Percentiles rank a stretch among this genome's conserved stretches.
Conservation (phyloP, 345 rosid genomes). For the Geranium brycei region DNA sequence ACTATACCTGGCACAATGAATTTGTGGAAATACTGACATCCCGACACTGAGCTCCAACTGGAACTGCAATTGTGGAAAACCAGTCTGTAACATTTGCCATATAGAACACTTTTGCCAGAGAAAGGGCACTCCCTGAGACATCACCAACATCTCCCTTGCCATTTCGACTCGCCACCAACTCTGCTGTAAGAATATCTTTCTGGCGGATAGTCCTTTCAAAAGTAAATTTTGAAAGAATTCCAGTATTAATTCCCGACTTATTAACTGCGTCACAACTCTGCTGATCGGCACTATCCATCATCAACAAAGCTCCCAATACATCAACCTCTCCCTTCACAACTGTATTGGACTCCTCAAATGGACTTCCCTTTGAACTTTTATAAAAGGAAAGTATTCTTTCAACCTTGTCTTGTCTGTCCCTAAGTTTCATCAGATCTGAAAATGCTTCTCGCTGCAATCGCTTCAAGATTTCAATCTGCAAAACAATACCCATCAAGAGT, state of each 20-base stretch:
- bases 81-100: slow-evolving; percentile 46
- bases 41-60: slow-evolving; percentile 68
- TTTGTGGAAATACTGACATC: slow-evolving; percentile 33
- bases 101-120: slow-evolving; percentile 57
- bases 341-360: slow-evolving; percentile 57
- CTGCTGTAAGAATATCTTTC: slow-evolving; percentile 47
- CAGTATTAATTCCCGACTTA: slow-evolving; percentile 50
- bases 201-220: slow-evolving; percentile 52
- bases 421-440: slow-evolving; percentile 71
- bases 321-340: slow-evolving; percentile 60
- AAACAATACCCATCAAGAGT: slow-evolving; percentile 8
- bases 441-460: slow-evolving; percentile 79
- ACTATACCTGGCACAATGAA: slow-evolving; percentile 43
- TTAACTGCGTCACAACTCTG: slow-evolving; percentile 29
- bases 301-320: slow-evolving; percentile 49
- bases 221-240: slow-evolving; percentile 46
- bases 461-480: slow-evolving; percentile 88
- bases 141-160: slow-evolving; percentile 17
- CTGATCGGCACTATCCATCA: slow-evolving; percentile 33
- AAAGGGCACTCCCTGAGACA: slow-evolving; percentile 32
- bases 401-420: slow-evolving; percentile 82
- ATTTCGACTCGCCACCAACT: slow-evolving; percentile 43
- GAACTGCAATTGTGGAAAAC: slow-evolving; percentile 57
- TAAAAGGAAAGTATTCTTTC: slow-evolving; percentile 49
- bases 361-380: slow-evolving; percentile 37